Percentiles rank a stretch among this genome's conserved stretches.
phyloP scores from a whole-genome alignment of 2,329 filamentous ascomycete species.

The Colletotrichum kahawae region DNA sequence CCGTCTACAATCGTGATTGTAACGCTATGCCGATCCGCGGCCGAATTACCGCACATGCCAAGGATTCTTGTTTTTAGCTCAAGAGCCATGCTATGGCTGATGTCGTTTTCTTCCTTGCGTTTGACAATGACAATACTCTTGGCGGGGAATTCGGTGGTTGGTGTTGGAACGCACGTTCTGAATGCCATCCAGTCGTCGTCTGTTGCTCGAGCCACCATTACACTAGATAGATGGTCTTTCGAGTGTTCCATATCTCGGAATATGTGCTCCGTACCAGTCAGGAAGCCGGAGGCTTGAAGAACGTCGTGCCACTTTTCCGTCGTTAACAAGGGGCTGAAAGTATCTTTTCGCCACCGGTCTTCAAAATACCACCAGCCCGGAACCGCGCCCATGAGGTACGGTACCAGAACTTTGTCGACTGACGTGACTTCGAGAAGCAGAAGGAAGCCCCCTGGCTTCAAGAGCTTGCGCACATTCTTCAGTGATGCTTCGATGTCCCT shows the following conservation, averaged over 20 bases:
- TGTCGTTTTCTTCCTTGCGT: neutral
- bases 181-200: neutral
- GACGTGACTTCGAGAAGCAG: neutral
- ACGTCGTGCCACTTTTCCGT: slow-evolving; percentile 29
- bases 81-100: neutral
- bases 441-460: slow-evolving; percentile 36
- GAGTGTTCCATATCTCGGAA: neutral
- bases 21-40: neutral
- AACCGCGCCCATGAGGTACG: slow-evolving; percentile 31
- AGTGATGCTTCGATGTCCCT: slow-evolving; percentile 26
- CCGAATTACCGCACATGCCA: neutral
- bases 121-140: neutral
- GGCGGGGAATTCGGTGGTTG: neutral
- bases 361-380: slow-evolving; percentile 40
- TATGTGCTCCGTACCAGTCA: slow-evolving; percentile 1
- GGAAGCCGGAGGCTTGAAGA: slow-evolving; percentile 29
- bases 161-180: neutral
- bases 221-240: neutral
- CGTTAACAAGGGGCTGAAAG: slow-evolving; percentile 28
- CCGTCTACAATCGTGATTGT: neutral
- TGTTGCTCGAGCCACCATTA: neutral
- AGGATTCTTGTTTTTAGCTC: neutral
- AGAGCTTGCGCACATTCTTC: slow-evolving; percentile 26
- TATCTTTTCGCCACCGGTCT: slow-evolving; percentile 25
- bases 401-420: neutral